Base-by-base conservation (phyloP, 2,329 filamentous ascomycete genomes). In the Botrytis hyacinthi region DNA sequence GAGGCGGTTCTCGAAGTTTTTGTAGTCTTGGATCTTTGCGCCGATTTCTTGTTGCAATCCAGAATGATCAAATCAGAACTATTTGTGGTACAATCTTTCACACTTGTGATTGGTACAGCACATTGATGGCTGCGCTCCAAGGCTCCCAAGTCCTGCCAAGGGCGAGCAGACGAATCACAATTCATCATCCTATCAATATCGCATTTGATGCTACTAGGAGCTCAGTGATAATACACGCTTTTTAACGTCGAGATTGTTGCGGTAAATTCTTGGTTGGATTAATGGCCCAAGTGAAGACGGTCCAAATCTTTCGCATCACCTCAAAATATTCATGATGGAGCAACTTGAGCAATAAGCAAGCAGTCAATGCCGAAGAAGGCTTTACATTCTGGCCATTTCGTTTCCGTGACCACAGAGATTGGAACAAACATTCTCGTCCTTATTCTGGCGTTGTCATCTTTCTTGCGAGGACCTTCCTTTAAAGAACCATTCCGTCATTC, bases 81-180 rank as follows among this genome's bases (percentile, higher is more conserved):
- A 26, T 51, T 67, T 20, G 46, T 51, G 63, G 46, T 67, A 51
- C 44, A 51, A 51, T 51, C 40, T 51, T 48, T 51, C 44, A 67
- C 63, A 40, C 63, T 67, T 67, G 63, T 67, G 44, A 67, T 67
- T 67, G 63, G 63, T 67, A 35, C 20, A 37, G 32, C 44, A 67
- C 44, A 67, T 67, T 51, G n/a, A 67, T 29, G 29, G 63, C 32
- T 67, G 63, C 32, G 18, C 4, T 51, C 22, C 35, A 51, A 51
- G 20, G 63, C 44, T 51, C 26, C 63, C 48, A 51, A 46, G 35
- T 14, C 29, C 22, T 37, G 44, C 63, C 63, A 51, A 67, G 63
- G 32, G 20, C 10, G 42, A 46, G 42, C n/a, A 32, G n/a, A 29
- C 42, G n/a, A 65, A 65, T 26, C 60, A 63, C 9, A 44, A 18